Evolutionary conservation across 768 basidiomycete species (phyloP).

Genomic region (Rhodocollybia butyracea): DNA sequence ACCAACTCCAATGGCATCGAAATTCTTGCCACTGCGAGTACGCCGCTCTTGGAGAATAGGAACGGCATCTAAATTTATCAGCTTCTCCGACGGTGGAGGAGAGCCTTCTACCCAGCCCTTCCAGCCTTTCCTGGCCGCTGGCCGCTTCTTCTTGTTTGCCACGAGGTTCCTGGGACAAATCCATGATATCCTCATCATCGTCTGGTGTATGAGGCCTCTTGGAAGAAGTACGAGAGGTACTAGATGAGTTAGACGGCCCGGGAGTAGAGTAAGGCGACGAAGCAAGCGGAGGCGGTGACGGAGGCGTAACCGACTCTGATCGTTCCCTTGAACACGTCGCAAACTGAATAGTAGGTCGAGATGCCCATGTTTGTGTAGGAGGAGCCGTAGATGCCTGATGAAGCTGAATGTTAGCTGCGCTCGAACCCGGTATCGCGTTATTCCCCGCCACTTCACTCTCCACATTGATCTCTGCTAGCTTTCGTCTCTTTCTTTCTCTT

Average conservation of each 20-base stretch:
- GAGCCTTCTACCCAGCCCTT: conserved; percentile 91
- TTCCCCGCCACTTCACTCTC: conserved; percentile 20
- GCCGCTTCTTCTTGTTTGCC: conserved; percentile 60
- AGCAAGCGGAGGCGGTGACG: conserved; percentile 39
- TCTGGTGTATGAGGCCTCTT: conserved; percentile 76
- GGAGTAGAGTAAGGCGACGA: conserved; percentile 73
- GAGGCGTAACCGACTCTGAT: conserved; percentile 73
- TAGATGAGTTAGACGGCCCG: conserved; percentile 69
- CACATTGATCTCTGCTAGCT: conserved; percentile 18
- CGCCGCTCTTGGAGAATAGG: conserved; percentile 69
- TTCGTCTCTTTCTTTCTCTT: conserved; percentile 46
- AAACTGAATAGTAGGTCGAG: conserved; percentile 72
- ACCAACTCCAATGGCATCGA: conserved; percentile 77
- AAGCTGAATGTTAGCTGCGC: conserved; percentile 24
- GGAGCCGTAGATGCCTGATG: conserved; percentile 20
- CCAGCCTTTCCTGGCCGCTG: conserved; percentile 77
- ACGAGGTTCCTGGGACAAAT: conserved; percentile 22
- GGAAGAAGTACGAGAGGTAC: conserved; percentile 74
- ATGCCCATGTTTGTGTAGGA: conserved; percentile 60
- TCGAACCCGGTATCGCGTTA: conserved; percentile 27
- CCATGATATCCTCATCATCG: conserved; percentile 43
- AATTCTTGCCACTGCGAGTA: conserved; percentile 82
- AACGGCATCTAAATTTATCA: conserved; percentile 77
- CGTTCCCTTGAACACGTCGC: conserved; percentile 52
- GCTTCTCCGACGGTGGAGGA: conserved; percentile 72